Base-by-base conservation (phyloP, 1,284 basidiomycete species). In the Marasmius sp. region DNA sequence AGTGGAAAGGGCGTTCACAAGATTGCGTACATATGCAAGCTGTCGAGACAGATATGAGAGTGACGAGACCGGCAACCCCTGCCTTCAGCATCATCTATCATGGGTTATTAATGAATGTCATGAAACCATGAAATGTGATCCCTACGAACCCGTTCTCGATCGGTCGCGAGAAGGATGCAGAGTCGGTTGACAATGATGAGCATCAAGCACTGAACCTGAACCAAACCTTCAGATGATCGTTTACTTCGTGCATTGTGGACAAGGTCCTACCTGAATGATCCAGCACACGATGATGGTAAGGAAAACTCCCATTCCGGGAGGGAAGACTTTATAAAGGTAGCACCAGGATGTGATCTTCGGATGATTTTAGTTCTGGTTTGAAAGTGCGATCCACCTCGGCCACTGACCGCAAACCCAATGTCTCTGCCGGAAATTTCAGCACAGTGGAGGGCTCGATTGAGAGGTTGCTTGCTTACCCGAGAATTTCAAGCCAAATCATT, bases 151-250 rank as follows among this genome's bases (percentile, higher is more conserved):
- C 57, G 57, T 6, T 37, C 8, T 39, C 38, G 27, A 6, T 2
- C 18, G 16, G 34, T 36, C n/a, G 43, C 48, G n/a, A 49, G 18
- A 33, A 60, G 33, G n/a, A 60, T 20, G 36, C 59, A 55, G 12
- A 54, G 39, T 16, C 59, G 59, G 53, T 60, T 60, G 59, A 54
- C 59, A 18, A 60, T 60, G 33, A 60, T 60, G 34, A 55, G 59
- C 38, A 60, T 52, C 16, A 60, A 38, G 27, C 59, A 60, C 36
- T 48, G 51, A 5, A 27, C 27, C 27, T 27, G 27, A 27, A 27
- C 27, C 27, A 27, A 27, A 27, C 27, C 27, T 27, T 27, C 27
- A 27, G 2, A 27, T 27, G 27, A 27, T 27, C 27, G 5, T 27
- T 5, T 27, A 27, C 27, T 27, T 27, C 27, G 27, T 27, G 27